Percentiles rank a stretch among this genome's conserved stretches.
Conservation (phyloP, 1,139 yeast genomes). For the Magnusiomyces tetraspermus region DNA sequence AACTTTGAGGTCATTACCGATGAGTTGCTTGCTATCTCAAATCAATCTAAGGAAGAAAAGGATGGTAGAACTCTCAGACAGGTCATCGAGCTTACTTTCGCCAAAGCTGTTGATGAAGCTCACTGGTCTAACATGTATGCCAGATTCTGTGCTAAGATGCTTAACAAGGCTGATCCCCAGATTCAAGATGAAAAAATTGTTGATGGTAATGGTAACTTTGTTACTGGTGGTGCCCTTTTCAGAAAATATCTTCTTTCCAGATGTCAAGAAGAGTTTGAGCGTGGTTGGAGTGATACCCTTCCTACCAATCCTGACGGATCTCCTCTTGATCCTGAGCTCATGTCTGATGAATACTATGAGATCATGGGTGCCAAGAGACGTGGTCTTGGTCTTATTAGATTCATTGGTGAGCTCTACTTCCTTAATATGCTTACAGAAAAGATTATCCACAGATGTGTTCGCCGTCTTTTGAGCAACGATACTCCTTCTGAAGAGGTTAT, state of each 20-base stretch:
- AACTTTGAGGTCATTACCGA: constrained; percentile 76
- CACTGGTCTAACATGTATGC: constrained; percentile 98
- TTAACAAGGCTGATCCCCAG: constrained; percentile 57
- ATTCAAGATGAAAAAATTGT: constrained; percentile 50
- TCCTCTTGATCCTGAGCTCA: constrained; percentile 55
- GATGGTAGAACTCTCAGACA: constrained; percentile 74
- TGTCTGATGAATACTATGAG: constrained; percentile 91
- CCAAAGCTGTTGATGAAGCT: constrained; percentile 96
- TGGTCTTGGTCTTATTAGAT: constrained; percentile 92
- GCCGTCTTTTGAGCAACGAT: constrained; percentile 48
- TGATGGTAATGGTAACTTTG: constrained; percentile 44
- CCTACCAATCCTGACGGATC: constrained; percentile 77
- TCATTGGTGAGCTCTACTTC: constrained; percentile 88
- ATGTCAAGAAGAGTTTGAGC: constrained; percentile 90
- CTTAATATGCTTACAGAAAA: constrained; percentile 67
- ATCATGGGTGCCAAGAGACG: constrained; percentile 96
- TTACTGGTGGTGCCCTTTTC: constrained; percentile 61
- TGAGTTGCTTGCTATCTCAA: constrained; percentile 66
- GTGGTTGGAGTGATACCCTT: constrained; percentile 86
- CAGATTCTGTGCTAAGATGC: constrained; percentile 81
- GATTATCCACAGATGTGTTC: constrained; percentile 70
- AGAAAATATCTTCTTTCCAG: constrained; percentile 74
- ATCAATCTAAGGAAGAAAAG: constrained; percentile 80
- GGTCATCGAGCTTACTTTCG: constrained; percentile 79
- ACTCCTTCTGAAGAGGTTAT: constrained; percentile 87